Evolutionary conservation across 495 filamentous ascomycete genomes (phyloP).

Genomic region (Lasiosphaeriaceae sp.): DNA sequence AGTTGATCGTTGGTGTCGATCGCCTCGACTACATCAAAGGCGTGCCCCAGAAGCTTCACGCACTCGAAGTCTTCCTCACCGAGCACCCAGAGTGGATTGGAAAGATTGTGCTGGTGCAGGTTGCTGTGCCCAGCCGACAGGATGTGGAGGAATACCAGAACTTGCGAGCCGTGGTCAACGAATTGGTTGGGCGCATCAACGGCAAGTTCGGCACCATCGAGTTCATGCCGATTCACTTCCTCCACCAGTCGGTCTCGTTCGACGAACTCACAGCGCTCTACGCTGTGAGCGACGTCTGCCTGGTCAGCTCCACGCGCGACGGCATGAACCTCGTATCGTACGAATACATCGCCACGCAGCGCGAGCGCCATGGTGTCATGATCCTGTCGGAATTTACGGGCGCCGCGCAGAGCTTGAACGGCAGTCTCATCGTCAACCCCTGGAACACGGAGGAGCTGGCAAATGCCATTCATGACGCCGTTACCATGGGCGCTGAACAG

Average conservation of each 20-base stretch:
- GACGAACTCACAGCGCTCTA: slow-evolving; percentile 92
- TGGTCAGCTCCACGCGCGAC: slow-evolving; percentile 87
- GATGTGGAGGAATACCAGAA: slow-evolving; percentile 98
- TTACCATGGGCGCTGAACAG: slow-evolving; percentile 82
- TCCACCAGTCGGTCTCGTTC: slow-evolving; percentile 85
- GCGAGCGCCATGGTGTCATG: slow-evolving; percentile 79
- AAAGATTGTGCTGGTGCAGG: slow-evolving; percentile 88
- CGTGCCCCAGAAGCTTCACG: slow-evolving; percentile 90
- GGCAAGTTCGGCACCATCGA: slow-evolving; percentile 90
- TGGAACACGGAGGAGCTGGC: slow-evolving; percentile 88
- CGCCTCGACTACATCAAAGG: slow-evolving; percentile 95
- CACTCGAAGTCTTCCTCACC: slow-evolving; percentile 83
- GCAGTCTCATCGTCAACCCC: slow-evolving; percentile 83
- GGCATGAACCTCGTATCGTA: slow-evolving; percentile 97
- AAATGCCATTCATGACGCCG: slow-evolving; percentile 75
- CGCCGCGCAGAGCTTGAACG: slow-evolving; percentile 81
- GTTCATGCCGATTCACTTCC: slow-evolving; percentile 90
- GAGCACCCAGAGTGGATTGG: slow-evolving; percentile 90
- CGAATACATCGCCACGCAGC: slow-evolving; percentile 90
- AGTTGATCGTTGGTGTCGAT: slow-evolving; percentile 90
- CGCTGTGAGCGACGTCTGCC: slow-evolving; percentile 81
- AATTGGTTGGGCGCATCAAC: slow-evolving; percentile 87
- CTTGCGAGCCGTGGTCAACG: slow-evolving; percentile 81
- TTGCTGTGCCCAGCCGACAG: slow-evolving; percentile 84
- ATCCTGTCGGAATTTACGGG: slow-evolving; percentile 92